Evolutionary conservation across 2,329 filamentous ascomycete species (phyloP).

Genomic region (Cytospora schulzeri): DNA sequence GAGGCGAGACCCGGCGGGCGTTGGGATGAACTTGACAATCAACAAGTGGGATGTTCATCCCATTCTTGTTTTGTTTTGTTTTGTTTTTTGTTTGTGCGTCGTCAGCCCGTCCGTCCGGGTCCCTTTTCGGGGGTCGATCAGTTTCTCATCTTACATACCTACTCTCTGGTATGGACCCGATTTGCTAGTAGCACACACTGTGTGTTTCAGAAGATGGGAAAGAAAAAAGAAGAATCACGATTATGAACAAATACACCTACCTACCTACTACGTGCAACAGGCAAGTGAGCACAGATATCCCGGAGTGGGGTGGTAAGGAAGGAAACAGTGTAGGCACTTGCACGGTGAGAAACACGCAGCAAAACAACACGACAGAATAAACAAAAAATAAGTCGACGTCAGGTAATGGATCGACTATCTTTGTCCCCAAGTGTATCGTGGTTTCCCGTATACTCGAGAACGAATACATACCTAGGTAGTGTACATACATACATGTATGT

Average conservation of each 20-base stretch:
- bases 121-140: not conserved
- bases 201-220: conserved; percentile 7
- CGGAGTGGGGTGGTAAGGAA: too few species aligned
- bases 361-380: too few species aligned
- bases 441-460: too few species aligned
- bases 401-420: too few species aligned
- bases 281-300: not conserved
- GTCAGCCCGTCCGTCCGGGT: not conserved
- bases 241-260: not conserved
- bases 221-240: not conserved
- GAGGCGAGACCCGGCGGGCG: not conserved
- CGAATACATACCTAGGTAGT: too few species aligned
- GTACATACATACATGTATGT: too few species aligned
- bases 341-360: too few species aligned
- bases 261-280: too few species aligned
- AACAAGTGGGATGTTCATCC: not conserved
- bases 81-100: not conserved
- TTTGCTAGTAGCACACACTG: not conserved
- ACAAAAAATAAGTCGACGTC: too few species aligned
- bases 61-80: not conserved
- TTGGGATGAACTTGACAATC: not conserved
- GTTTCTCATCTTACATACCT: not conserved
- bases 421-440: too few species aligned
- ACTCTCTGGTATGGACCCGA: not conserved
- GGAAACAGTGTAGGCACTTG: too few species aligned